A percentile compares a stretch with the other conserved stretches of the same genome.
Evolutionary conservation across 2,329 filamentous ascomycete species (phyloP).

Genomic region (Penicillium crustosum): DNA sequence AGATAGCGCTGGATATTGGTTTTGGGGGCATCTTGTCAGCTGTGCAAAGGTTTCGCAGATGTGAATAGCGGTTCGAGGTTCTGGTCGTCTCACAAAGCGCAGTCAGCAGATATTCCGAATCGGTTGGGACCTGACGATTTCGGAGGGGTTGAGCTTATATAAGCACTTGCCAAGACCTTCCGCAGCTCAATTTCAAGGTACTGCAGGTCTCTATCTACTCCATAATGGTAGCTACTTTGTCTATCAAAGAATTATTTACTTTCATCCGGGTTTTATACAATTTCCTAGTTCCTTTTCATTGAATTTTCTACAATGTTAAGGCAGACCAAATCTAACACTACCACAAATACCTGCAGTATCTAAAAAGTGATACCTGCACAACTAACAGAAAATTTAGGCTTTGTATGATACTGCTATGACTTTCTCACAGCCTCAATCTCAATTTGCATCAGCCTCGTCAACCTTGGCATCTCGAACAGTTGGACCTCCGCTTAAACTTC

Average conservation of each 20-base stretch:
- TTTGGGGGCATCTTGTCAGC: background rate
- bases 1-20: background rate
- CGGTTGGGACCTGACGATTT: background rate
- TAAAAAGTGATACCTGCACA: background rate
- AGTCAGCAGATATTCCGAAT: background rate
- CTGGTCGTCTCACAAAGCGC: background rate
- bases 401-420: too few species aligned
- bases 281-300: background rate
- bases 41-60: background rate
- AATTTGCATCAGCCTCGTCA: background rate
- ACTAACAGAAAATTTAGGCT: background rate
- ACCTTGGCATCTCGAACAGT: background rate
- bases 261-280: background rate
- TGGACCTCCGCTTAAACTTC: background rate
- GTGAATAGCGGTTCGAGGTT: background rate
- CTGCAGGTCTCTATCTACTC: background rate
- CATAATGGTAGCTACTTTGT: background rate
- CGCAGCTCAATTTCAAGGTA: background rate
- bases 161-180: background rate
- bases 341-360: background rate
- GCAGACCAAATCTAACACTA: background rate
- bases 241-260: background rate
- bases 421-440: background rate
- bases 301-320: background rate
- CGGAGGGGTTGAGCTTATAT: background rate